Base-by-base conservation (phyloP, 805 yeast species). In the Wickerhamomyces alni region DNA sequence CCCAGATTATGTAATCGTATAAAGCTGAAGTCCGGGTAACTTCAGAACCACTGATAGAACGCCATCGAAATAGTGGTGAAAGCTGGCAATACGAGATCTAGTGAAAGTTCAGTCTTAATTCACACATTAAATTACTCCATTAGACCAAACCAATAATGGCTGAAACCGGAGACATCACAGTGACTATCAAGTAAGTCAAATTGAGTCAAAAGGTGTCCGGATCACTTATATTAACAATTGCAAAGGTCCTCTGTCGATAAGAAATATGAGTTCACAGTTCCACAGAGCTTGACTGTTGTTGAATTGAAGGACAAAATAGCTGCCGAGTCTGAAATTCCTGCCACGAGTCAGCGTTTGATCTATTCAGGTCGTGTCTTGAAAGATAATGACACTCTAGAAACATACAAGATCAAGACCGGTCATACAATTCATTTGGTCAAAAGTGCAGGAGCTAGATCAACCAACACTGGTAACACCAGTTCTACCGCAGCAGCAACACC, bases 321-420 rank as follows among this genome's bases (percentile, higher is more conserved):
- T 19, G 66, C 68, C 17, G 73, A 69, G 43, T 63, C 88, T 6
- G 81, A 76, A 17, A 69, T 88, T 33, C 82, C 95, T 5, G 78
- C 76, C 1, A 82, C 72, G n/a, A 75, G 82, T 44, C 98, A 89
- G 64, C 74, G 98, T 43, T 72, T 91, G 57, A 89, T 91, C 55
- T 91, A 85, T 66, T 85, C 96, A 3, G 99, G 99, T 30, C 82
- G 91, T 50, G 95, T 93, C 26, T 73, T 91, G 56, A 89, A 89
- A 61, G 96, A 91, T 55, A 69, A 67, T 28, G 93, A 89, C 50
- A 74, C 85, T 7, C 62, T 91, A 9, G 80, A 71, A 15, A 66
- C 77, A 4, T 91, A 91, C 67, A 87, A 87, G 59, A 77, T 91
- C 56, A 86, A 86, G 61, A 66, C 75, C 40, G 96, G 94, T 21